Base-by-base conservation (phyloP, 73 alveolate genomes). In the Durusdinium trenchii region DNA sequence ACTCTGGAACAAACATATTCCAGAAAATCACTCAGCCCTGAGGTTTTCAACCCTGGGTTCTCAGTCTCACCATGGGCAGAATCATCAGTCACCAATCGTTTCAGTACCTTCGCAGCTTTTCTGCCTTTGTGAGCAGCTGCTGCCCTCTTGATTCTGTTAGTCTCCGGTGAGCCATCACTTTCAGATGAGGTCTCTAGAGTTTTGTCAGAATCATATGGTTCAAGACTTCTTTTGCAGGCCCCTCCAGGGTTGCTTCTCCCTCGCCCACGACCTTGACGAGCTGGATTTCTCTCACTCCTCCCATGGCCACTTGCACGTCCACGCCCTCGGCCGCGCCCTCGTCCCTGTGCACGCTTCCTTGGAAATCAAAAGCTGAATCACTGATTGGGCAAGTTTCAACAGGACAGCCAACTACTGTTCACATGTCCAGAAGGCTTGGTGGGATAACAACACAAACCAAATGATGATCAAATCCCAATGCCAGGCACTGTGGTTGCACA, bases 1-100 rank as follows among this genome's bases (percentile, higher is more conserved):
- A 71, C 50, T 71, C 38, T 71, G 83, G 83, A 71, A 32, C 83
- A 71, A 35, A 71, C 83, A 71, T 36, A 71, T n/a, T n/a, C 83
- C 83, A 71, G 38, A 36, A 71, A 71, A 50, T 71, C 83, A 71
- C 30, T 26, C 51, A 71, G 50, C 51, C 14, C 30, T 35, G 83
- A 71, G 23, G n/a, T 71, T 26, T 71, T 28, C 50, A 71, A 36
- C 9, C 83, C 83, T 32, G 83, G 83, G 50, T 71, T 71, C 50
- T 71, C 51, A n/a, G n/a, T n/a, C 5, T 42, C 5, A 71, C 5
- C 2, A 3, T 18, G 14, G 38, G 50, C 50, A 71, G 5, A 14
- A 35, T 71, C 83, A n/a, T n/a, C n/a, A 71, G 16, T 26, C 18
- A 4, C 51, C 50, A 71, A 35, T 4, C 83, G 47, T 26, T 71